Evolutionary conservation across 1,284 basidiomycete genomes (phyloP).

Genomic region (Ganoderma leucocontextum): DNA sequence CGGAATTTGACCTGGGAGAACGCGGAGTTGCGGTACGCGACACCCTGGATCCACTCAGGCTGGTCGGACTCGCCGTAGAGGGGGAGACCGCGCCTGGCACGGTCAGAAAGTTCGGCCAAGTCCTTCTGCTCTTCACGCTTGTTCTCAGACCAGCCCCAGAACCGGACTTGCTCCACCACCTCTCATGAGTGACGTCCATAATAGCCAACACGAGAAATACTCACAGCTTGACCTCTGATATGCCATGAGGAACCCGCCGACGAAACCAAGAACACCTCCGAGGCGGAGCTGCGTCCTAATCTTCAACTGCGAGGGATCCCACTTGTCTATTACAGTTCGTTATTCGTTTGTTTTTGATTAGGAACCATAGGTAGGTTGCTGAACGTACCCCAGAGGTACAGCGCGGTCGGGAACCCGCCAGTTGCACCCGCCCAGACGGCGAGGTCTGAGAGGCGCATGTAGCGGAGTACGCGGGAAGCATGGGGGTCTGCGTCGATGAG

Average conservation of each 20-base stretch:
- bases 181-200: not conserved
- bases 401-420: conserved; percentile 78
- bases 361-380: not conserved
- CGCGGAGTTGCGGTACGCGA: conserved; percentile 91
- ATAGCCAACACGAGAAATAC: conserved; percentile 43
- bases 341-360: not conserved
- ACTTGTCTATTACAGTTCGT: conserved; percentile 49
- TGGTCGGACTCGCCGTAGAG: conserved; percentile 87
- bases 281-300: conserved; percentile 53
- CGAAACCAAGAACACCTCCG: conserved; percentile 70
- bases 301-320: conserved; percentile 50
- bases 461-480: conserved; percentile 86
- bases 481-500: conserved; percentile 95
- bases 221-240: conserved; percentile 90
- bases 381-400: conserved; percentile 78
- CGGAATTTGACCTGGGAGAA: conserved; percentile 93
- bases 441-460: conserved; percentile 92
- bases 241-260: conserved; percentile 92
- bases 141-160: conserved; percentile 98
- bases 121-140: conserved; percentile 82
- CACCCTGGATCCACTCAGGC: conserved; percentile 88
- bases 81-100: conserved; percentile 78
- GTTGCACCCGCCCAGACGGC: conserved; percentile 85
- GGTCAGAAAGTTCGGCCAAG: conserved; percentile 77
- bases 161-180: conserved; percentile 70